Percentiles rank a stretch among this genome's conserved stretches.
Evolutionary conservation across 495 filamentous ascomycete genomes (phyloP).

Genomic region (Aspergillus sclerotioniger): DNA sequence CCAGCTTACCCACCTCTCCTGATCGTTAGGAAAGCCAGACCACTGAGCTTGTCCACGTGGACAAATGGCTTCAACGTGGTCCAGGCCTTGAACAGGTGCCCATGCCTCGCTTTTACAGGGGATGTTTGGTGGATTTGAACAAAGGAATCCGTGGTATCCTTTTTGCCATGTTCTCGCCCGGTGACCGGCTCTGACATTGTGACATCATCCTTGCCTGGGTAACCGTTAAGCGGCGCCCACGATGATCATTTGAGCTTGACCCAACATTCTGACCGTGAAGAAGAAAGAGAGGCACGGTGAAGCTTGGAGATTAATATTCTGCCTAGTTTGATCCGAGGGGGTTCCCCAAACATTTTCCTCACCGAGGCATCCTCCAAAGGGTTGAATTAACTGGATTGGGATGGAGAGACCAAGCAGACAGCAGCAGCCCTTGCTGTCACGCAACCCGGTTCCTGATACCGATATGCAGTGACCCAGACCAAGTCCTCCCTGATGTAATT

Average conservation of each 20-base stretch:
- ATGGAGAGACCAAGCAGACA: background rate
- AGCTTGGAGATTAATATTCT: background rate
- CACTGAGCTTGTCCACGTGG: background rate
- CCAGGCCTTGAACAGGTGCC: background rate
- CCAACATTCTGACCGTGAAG: background rate
- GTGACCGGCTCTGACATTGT: background rate
- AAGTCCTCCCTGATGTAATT: conserved; percentile 1
- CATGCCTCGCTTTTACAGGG: background rate
- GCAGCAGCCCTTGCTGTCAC: conserved; percentile 1
- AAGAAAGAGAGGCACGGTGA: background rate
- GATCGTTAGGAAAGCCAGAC: too few species aligned
- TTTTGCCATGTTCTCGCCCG: background rate
- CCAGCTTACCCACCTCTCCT: too few species aligned
- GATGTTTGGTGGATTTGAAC: background rate
- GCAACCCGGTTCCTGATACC: background rate
- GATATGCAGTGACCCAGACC: background rate
- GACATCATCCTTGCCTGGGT: conserved; percentile 2
- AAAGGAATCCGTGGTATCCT: background rate
- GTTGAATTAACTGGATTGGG: background rate
- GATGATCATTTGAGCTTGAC: conserved; percentile 1
- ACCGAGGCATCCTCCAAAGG: background rate
- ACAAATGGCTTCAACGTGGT: background rate
- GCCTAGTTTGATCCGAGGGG: background rate
- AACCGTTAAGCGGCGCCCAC: background rate
- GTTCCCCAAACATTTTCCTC: background rate